These are phyloP conservation scores for Blumeriella jaapii DNA, from an alignment of 2,329 filamentous ascomycete genomes.

Conservation along the genomic window DNA sequence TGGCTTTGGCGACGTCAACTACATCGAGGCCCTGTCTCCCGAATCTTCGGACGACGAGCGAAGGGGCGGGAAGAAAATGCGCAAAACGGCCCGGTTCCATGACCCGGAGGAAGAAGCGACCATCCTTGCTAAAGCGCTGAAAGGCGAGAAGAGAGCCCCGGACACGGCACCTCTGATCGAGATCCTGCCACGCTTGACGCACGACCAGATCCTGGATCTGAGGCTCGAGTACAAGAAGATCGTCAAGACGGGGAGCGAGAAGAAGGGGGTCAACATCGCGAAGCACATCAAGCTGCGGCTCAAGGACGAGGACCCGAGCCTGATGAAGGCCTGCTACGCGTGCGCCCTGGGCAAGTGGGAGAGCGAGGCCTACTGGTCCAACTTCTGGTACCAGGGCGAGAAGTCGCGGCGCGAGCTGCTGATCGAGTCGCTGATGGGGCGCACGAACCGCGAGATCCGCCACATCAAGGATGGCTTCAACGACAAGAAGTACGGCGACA, in stretches of 20 bases:
- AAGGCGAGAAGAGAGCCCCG: slow-evolving; percentile 42
- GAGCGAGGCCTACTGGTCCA: slow-evolving; percentile 93
- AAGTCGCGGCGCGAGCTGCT: slow-evolving; percentile 76
- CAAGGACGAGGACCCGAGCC: slow-evolving; percentile 60
- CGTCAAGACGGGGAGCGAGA: slow-evolving; percentile 64
- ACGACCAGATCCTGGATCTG: slow-evolving; percentile 79
- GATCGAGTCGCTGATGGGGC: slow-evolving; percentile 86
- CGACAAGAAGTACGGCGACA: slow-evolving; percentile 85
- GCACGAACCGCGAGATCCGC: slow-evolving; percentile 75
- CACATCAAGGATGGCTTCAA: slow-evolving; percentile 80
- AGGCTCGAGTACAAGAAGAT: slow-evolving; percentile 84
- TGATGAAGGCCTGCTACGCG: slow-evolving; percentile 87
- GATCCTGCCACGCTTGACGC: slow-evolving; percentile 71
- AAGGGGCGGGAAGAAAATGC: slow-evolving; percentile 28
- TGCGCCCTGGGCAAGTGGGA: slow-evolving; percentile 86
- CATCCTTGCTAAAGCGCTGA: slow-evolving; percentile 62
- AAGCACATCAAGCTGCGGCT: slow-evolving; percentile 71
- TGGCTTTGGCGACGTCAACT: slow-evolving; percentile 32
- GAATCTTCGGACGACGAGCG: slow-evolving; percentile 38
- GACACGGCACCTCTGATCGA: slow-evolving; percentile 65
- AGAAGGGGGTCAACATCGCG: slow-evolving; percentile 71
- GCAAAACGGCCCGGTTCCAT: slow-evolving; percentile 65
- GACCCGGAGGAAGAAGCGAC: slow-evolving; percentile 71
- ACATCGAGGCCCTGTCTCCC: slow-evolving; percentile 41
- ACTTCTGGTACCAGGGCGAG: slow-evolving; percentile 91